A percentile compares a stretch with the other conserved stretches of the same genome.
These are phyloP conservation scores for Cladosporium velox DNA, from an alignment of 2,329 filamentous ascomycete genomes.

Conservation along the genomic window DNA sequence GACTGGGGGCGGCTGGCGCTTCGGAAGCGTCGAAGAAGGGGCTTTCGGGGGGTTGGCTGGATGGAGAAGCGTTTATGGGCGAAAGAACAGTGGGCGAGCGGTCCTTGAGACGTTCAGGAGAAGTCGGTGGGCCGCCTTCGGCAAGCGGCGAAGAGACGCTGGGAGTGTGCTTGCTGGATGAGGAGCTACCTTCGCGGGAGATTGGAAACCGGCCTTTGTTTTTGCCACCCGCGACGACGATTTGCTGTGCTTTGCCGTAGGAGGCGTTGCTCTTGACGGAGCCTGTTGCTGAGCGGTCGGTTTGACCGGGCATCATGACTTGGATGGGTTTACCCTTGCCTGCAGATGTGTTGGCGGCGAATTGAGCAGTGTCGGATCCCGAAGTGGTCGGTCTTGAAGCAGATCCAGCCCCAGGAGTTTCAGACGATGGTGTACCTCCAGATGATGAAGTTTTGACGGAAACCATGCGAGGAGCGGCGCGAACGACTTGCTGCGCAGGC, in stretches of 20 bases:
- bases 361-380: constrained; percentile 15
- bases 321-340: constrained; percentile 27
- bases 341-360: constrained; percentile 15
- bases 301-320: constrained; percentile 44
- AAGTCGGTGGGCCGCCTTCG: constrained; percentile 34
- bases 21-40: constrained; percentile 40
- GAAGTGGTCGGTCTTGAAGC: constrained; percentile 9
- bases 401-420: constrained; percentile 7
- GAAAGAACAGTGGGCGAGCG: constrained; percentile 14
- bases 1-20: constrained; percentile 23
- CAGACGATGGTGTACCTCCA: not conserved
- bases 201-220: constrained; percentile 37
- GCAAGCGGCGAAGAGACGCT: constrained; percentile 37
- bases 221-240: constrained; percentile 45
- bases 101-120: constrained; percentile 34
- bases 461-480: constrained; percentile 87
- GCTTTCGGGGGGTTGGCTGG: constrained; percentile 32
- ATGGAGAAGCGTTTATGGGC: constrained; percentile 22
- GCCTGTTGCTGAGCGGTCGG: constrained; percentile 31
- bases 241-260: constrained; percentile 47
- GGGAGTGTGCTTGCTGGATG: constrained; percentile 31
- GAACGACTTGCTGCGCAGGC: constrained; percentile 81
- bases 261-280: constrained; percentile 43
- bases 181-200: constrained; percentile 28
- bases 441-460: constrained; percentile 66